Conservation (phyloP, 345 rosid species). For the Brassica napus region Da-Ae NC_063436.1:10741001-10741500, state of each 20-base stretch:
- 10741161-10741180: neutral
- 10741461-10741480: slow-evolving; percentile 38
- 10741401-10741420: neutral
- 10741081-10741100: neutral
- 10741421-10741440: slow-evolving; percentile 40
- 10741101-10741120: neutral
- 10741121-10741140: neutral
- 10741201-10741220: neutral
- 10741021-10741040: neutral
- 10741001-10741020: neutral
- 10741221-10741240: neutral
- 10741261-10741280: neutral
- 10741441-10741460: slow-evolving; percentile 44
- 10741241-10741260: neutral
- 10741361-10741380: slow-evolving; percentile 8
- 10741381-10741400: slow-evolving; percentile 37
- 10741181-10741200: neutral
- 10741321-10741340: neutral
- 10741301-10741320: neutral
- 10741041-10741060: neutral
- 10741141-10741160: neutral
- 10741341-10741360: neutral
- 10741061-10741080: neutral
- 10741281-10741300: neutral
- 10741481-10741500: slow-evolving; percentile 44